Evolutionary conservation across 2,329 filamentous ascomycete species (phyloP), one percentile per base, ranked within the genome.

Genomic region (Cladophialophora yegresii): DNA sequence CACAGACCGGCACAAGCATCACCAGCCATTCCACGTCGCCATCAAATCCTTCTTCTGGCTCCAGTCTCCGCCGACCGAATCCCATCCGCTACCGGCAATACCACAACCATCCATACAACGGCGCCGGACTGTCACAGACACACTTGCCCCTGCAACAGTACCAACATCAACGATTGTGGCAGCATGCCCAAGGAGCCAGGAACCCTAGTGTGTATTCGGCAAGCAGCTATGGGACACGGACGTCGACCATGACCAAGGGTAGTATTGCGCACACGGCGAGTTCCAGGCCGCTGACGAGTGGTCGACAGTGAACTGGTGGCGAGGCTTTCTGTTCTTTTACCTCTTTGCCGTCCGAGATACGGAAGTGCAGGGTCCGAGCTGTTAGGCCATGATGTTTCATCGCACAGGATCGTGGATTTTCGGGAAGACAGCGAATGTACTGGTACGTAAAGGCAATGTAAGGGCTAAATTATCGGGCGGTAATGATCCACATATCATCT

Each of bases 191-290:
- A 26, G 28, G 33, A 9, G 36, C 28, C 30, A 58, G 9, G 9
- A 63, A 45, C 16, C 23, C 53, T 13, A 66, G 61, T 40, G 36
- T 61, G 4, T 66, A 66, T 49, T 66, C 64, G 12, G 57, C 61
- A 4, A 61, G 64, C 49, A 63, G 60, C 36, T 66, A 63, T 30
- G 64, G 61, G 33, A 61, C 33, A 4, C 16, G 51, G 40, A 40
- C 47, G 6, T 58, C 55, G 30, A 30, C 50, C 16, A n/a, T 59
- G 57, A 40, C 51, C 28, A 56, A 28, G 36, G 33, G 30, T 22
- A 61, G 58, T 20, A 20, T 6, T 23, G 54, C 20, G 33, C 16
- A 30, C 28, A 7, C 10, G 23, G 26, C 26, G 6, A 30, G 8
- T 33, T 12, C 26, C 28, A 16, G 26, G 47, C 47, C 47, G 20